A percentile compares a stretch with the other conserved stretches of the same genome.
phyloP scores from a whole-genome alignment of 371 early-diverging fungal species.

The Fennellomyces sp. region DNA sequence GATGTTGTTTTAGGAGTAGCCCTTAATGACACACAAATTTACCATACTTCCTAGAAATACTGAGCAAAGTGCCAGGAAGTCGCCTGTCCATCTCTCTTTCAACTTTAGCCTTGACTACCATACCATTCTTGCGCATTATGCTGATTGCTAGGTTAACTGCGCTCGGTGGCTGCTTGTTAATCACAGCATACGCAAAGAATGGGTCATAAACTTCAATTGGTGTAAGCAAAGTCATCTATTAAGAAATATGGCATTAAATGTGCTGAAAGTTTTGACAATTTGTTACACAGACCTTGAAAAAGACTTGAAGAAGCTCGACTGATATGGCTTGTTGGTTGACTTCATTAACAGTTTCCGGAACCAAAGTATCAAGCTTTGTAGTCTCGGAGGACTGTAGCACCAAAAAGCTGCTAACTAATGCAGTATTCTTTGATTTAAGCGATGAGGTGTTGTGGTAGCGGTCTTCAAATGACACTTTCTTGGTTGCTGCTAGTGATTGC shows the following conservation, averaged over 20 bases:
- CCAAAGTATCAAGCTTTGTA: background rate
- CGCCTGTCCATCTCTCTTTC: conserved; percentile 31
- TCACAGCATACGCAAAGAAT: conserved; percentile 37
- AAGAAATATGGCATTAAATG: background rate
- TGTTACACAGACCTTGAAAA: conserved; percentile 32
- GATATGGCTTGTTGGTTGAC: background rate
- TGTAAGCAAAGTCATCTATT: conserved; percentile 59
- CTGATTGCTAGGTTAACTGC: conserved; percentile 19
- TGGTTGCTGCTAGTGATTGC: too few relatives aligned
- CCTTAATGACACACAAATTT: too few relatives aligned
- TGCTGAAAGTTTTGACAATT: background rate
- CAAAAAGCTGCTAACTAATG: background rate
- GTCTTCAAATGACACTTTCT: too few relatives aligned
- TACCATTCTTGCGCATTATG: conserved; percentile 15
- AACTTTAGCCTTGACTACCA: conserved; percentile 30
- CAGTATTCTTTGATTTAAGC: background rate
- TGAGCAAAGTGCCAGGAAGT: conserved; percentile 48
- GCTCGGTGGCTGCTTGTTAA: conserved; percentile 31
- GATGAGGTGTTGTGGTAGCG: too few relatives aligned
- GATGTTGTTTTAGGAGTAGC: too few relatives aligned
- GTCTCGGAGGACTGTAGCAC: background rate
- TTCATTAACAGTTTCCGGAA: background rate
- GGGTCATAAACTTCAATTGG: conserved; percentile 53
- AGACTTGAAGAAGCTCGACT: conserved; percentile 20
- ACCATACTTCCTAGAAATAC: conserved; percentile 43